Evolutionary conservation across 192 early-diverging fungal genomes (phyloP).

Genomic region (Coemansia sp.): DNA sequence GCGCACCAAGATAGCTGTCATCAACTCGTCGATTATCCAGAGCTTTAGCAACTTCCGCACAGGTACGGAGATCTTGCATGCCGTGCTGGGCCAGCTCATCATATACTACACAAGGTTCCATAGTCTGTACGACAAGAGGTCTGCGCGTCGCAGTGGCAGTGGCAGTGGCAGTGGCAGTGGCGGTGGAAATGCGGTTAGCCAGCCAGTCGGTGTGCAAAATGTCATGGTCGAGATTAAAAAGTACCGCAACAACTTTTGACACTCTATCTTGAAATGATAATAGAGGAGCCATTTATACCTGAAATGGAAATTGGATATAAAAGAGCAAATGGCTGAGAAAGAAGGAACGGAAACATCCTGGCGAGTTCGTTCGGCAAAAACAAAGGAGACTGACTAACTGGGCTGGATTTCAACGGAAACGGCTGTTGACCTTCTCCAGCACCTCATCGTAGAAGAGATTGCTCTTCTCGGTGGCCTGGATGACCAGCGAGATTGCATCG

Average conservation of each 20-base stretch:
- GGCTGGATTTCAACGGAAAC: constrained; percentile 13
- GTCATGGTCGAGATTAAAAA: constrained; percentile 98
- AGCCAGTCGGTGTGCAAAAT: constrained; percentile 86
- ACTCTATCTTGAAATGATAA: neutral
- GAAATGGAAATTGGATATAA: constrained; percentile 13
- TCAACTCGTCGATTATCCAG: constrained; percentile 88
- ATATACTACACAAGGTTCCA: constrained; percentile 93
- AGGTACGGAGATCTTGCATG: constrained; percentile 89
- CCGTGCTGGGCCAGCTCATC: constrained; percentile 83
- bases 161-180: constrained; percentile 15
- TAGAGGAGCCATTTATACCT: constrained; percentile 9
- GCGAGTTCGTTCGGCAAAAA: neutral
- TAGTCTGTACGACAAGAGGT: constrained; percentile 74
- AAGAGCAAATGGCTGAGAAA: constrained; percentile 12
- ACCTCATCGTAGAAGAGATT: constrained; percentile 75
- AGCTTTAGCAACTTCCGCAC: constrained; percentile 96
- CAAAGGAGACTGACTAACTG: constrained; percentile 1
- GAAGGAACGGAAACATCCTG: neutral
- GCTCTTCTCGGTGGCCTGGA: constrained; percentile 84
- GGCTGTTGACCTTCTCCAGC: constrained; percentile 60
- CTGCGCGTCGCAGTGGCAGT: constrained; percentile 53
- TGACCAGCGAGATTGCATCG: constrained; percentile 70
- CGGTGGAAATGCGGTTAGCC: constrained; percentile 25
- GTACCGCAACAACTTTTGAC: constrained; percentile 61
- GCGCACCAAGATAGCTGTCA: constrained; percentile 70